Evolutionary conservation across 2,329 filamentous ascomycete species (phyloP).

Genomic region (Penicillium hesseltinei): DNA sequence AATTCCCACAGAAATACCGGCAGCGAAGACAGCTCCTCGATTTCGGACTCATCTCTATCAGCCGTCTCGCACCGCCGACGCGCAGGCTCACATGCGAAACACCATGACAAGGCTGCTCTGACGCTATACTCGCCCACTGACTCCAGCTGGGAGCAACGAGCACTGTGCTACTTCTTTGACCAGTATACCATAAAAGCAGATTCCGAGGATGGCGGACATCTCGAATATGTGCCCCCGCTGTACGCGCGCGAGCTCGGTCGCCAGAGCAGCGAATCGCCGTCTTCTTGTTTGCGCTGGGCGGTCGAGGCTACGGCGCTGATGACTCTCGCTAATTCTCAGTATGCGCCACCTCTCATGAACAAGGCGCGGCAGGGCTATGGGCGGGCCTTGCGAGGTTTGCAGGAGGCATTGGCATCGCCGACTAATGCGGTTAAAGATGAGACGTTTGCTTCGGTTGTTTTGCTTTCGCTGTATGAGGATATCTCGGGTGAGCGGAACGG

Average conservation of each 20-base stretch:
- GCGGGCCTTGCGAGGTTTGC: conserved; percentile 31
- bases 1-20: not conserved
- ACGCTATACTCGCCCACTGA: conserved; percentile 26
- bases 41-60: conserved; percentile 2
- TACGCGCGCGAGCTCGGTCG: conserved; percentile 30
- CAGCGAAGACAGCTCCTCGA: not conserved
- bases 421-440: conserved; percentile 35
- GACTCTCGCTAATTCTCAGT: conserved; percentile 32
- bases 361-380: conserved; percentile 36
- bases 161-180: conserved; percentile 43
- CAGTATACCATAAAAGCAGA: conserved; percentile 36
- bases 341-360: conserved; percentile 25
- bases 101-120: conserved; percentile 6
- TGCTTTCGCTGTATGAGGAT: conserved; percentile 41
- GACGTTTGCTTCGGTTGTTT: conserved; percentile 38
- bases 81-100: not conserved
- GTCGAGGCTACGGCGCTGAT: conserved; percentile 38
- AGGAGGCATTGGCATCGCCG: conserved; percentile 30
- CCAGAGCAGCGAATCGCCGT: conserved; percentile 14
- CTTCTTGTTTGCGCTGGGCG: conserved; percentile 33
- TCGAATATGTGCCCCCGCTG: conserved; percentile 38
- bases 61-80: not conserved
- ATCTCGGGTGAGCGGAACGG: conserved; percentile 38
- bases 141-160: conserved; percentile 37
- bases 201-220: conserved; percentile 29